Conservation (phyloP, 352 stramenopile genomes). For the Globisporangium spinosum region DNA sequence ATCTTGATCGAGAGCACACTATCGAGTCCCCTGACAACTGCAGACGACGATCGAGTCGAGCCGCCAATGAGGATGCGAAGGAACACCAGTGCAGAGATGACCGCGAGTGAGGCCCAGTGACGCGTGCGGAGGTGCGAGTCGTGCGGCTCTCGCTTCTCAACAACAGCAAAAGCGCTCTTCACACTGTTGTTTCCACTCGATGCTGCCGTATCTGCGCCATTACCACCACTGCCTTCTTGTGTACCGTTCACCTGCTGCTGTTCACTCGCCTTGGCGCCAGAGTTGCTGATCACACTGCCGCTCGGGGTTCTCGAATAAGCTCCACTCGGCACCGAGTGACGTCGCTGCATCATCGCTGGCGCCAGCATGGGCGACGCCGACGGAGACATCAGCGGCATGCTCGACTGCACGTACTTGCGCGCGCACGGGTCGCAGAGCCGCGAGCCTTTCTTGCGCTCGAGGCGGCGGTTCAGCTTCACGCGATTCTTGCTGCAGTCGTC, state of each 20-base stretch:
- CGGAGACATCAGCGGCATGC: constrained; percentile 26
- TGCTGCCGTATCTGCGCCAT: not conserved
- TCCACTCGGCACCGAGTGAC: constrained; percentile 19
- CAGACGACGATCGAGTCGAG: not conserved
- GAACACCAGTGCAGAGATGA: constrained; percentile 28
- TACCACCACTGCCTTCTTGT: not conserved
- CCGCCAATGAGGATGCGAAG: constrained; percentile 31
- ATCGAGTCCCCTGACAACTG: constrained; percentile 35
- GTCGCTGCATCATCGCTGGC: constrained; percentile 18
- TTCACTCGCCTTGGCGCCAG: not conserved
- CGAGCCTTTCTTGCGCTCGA: constrained; percentile 70
- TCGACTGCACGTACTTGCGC: constrained; percentile 47
- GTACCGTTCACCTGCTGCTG: not conserved
- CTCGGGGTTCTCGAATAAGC: constrained; percentile 3
- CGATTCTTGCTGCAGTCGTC: constrained; percentile 84
- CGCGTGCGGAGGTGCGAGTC: constrained; percentile 44
- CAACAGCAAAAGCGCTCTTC: not conserved
- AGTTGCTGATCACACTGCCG: not conserved
- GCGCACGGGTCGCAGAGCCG: constrained; percentile 71
- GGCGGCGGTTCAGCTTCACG: constrained; percentile 61
- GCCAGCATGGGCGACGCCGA: constrained; percentile 25
- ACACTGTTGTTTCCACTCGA: not conserved
- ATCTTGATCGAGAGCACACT: constrained; percentile 49
- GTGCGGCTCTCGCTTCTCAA: constrained; percentile 14
- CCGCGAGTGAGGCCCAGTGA: constrained; percentile 45